Percentiles rank a stretch among this genome's conserved stretches.
phyloP scores from a whole-genome alignment of 495 filamentous ascomycete species.

The Penicillium waksmanii region DNA sequence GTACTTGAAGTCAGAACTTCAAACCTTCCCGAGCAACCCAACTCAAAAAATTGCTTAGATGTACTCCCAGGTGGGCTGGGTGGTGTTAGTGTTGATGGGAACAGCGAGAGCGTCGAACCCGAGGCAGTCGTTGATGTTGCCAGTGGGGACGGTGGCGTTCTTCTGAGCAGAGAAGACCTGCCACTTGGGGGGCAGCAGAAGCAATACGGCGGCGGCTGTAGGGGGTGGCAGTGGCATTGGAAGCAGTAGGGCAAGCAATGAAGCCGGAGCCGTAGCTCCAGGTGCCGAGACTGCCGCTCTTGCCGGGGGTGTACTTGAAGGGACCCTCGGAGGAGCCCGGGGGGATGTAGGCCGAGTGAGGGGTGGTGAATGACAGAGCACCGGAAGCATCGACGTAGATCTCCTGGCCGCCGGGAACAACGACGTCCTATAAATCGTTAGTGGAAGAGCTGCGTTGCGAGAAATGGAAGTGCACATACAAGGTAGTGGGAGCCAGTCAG shows the following conservation, averaged over 20 bases:
- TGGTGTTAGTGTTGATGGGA: constrained; percentile 12
- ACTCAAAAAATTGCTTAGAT: constrained; percentile 22
- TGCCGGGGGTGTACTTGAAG: constrained; percentile 39
- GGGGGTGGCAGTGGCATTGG: constrained; percentile 12
- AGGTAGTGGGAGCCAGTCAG: constrained; percentile 28
- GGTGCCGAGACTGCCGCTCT: constrained; percentile 19
- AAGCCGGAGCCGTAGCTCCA: constrained; percentile 38
- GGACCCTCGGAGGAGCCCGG: constrained; percentile 47
- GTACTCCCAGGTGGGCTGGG: constrained; percentile 39
- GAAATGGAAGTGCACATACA: constrained; percentile 10
- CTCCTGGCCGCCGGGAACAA: constrained; percentile 64
- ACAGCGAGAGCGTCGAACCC: constrained; percentile 36
- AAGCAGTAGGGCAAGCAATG: constrained; percentile 37
- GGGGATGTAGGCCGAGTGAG: constrained; percentile 60
- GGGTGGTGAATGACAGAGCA: constrained; percentile 55
- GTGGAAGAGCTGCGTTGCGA: background rate
- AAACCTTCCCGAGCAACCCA: background rate
- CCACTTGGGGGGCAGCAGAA: constrained; percentile 23
- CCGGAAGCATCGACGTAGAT: constrained; percentile 60
- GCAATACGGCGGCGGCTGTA: constrained; percentile 12
- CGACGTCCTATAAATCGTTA: constrained; percentile 41
- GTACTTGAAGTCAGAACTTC: background rate
- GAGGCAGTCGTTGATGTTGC: constrained; percentile 36
- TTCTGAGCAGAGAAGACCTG: constrained; percentile 42
- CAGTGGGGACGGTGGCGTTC: constrained; percentile 39